Evolutionary conservation across 306 rosid species (phyloP).

Genomic region (Gastrolobium villosum): DNA sequence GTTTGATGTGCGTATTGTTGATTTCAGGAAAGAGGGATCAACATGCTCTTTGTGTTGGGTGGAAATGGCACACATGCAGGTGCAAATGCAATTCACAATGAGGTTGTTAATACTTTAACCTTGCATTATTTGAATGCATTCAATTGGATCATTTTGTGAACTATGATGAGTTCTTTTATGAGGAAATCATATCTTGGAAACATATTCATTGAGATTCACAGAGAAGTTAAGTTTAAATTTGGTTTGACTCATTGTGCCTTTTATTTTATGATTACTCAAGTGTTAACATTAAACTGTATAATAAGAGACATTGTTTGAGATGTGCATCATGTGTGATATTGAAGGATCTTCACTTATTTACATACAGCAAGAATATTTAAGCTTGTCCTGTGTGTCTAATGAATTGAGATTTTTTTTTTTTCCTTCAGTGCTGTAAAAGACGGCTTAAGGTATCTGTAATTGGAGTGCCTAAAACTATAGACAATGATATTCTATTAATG

Average conservation of each 20-base stretch:
- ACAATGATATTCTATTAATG: conserved; percentile 93
- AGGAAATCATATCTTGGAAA: conserved; percentile 15
- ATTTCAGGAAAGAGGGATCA: conserved; percentile 88
- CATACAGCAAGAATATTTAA: conserved; percentile 6
- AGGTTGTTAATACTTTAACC: conserved; percentile 65
- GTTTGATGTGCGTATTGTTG: conserved; percentile 39
- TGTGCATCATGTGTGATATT: conserved; percentile 21
- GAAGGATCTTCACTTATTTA: conserved; percentile 19
- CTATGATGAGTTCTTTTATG: neutral
- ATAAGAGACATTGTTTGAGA: neutral
- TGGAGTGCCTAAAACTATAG: conserved; percentile 97
- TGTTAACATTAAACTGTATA: neutral
- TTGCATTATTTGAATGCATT: conserved; percentile 31
- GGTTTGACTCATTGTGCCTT: conserved; percentile 6
- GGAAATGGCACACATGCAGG: conserved; percentile 99
- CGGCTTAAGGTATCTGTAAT: conserved; percentile 78
- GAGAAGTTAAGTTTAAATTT: conserved; percentile 16
- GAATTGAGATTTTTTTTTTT: conserved; percentile 31
- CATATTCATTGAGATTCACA: conserved; percentile 29
- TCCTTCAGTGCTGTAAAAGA: conserved; percentile 78
- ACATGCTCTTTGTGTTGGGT: conserved; percentile 97
- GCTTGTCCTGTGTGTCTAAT: conserved; percentile 19
- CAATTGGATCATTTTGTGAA: conserved; percentile 38
- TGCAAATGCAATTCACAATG: conserved; percentile 91
- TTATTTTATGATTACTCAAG: neutral